These are phyloP conservation scores for Ostreobium quekettii DNA, from an alignment of 139 green algal species.

Conservation along the genomic window DNA sequence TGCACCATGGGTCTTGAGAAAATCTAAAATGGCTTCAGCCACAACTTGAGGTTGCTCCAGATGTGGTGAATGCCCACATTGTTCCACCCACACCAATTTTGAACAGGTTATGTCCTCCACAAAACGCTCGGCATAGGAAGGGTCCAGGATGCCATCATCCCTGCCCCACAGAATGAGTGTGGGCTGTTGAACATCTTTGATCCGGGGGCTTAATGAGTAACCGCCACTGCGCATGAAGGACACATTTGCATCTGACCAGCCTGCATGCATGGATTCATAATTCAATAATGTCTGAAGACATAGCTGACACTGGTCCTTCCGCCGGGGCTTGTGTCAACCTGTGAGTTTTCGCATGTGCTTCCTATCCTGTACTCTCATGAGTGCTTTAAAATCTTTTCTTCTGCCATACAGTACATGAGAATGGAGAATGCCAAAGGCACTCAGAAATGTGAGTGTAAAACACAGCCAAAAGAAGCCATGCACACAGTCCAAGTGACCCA, in stretches of 20 bases:
- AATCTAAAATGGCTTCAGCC: constrained; percentile 22
- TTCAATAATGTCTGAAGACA: not conserved
- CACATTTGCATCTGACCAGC: constrained; percentile 80
- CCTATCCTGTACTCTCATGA: not conserved
- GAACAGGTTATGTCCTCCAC: constrained; percentile 35
- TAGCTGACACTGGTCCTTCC: not conserved
- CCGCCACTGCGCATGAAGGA: constrained; percentile 86
- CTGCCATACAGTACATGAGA: not conserved
- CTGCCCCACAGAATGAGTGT: constrained; percentile 87
- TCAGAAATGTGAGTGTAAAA: no score
- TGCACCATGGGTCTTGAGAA: no score
- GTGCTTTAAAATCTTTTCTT: not conserved
- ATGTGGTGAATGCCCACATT: constrained; percentile 78
- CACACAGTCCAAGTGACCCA: no score
- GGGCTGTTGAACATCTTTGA: constrained; percentile 41
- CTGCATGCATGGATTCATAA: constrained; percentile 29
- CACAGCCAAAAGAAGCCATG: no score
- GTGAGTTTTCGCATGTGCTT: not conserved
- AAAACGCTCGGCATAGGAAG: constrained; percentile 48
- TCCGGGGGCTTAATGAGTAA: constrained; percentile 52
- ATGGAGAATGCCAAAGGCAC: no score
- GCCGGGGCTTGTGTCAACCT: not conserved
- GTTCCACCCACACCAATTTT: constrained; percentile 57
- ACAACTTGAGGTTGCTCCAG: constrained; percentile 65
- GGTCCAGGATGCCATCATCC: constrained; percentile 74